These are phyloP conservation scores for Corinectria fuckeliana DNA, from an alignment of 2,329 filamentous ascomycete species.

Conservation along the genomic window DNA sequence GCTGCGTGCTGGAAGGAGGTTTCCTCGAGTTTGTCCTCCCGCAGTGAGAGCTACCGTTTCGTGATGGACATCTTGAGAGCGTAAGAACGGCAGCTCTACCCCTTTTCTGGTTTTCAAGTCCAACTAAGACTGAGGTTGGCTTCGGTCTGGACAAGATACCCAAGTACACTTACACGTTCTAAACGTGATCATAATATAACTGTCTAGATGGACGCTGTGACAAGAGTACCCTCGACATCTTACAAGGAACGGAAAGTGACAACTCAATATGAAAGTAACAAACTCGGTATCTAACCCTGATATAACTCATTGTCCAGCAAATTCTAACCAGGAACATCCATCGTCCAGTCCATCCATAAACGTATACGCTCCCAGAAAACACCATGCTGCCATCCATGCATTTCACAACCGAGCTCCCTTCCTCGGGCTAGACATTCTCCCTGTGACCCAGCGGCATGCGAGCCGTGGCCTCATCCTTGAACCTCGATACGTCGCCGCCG, in stretches of 20 bases:
- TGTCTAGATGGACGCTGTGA: no score
- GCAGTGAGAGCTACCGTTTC: neutral
- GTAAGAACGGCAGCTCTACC: no score
- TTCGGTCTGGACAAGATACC: no score
- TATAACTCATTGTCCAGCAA: conserved; percentile 17
- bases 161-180: no score
- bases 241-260: neutral
- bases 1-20: no score
- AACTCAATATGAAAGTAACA: neutral
- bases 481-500: conserved; percentile 78
- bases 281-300: conserved; percentile 5
- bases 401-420: neutral
- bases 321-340: conserved; percentile 17
- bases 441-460: conserved; percentile 55
- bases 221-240: no score
- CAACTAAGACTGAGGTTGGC: no score
- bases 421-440: conserved; percentile 45
- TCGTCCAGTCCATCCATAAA: conserved; percentile 15
- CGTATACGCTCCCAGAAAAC: conserved; percentile 37
- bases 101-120: no score
- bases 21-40: neutral
- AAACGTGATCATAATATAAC: no score
- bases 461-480: conserved; percentile 65
- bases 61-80: neutral
- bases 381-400: conserved; percentile 39